Evolutionary conservation across 768 basidiomycete genomes (phyloP).

Genomic region (Tylopilus subfusipes): DNA sequence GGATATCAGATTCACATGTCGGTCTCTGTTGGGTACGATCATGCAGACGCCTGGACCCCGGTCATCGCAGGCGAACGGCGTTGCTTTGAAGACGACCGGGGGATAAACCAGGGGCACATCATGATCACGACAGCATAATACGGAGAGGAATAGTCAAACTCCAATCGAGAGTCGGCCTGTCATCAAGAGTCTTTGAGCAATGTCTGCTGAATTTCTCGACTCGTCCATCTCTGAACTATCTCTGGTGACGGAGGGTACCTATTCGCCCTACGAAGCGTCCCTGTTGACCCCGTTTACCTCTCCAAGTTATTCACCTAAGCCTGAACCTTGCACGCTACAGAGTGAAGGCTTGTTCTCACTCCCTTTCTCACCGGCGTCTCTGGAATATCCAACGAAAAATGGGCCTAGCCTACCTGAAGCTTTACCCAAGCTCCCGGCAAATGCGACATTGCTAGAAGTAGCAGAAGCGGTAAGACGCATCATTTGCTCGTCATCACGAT

Average conservation of each 20-base stretch:
- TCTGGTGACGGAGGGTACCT: not conserved
- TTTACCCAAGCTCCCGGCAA: conserved; percentile 23
- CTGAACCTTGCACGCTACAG: not conserved
- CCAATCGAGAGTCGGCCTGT: not conserved
- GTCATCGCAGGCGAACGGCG: not conserved
- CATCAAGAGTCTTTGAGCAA: not conserved
- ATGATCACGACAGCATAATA: not conserved
- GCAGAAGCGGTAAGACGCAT: conserved; percentile 23
- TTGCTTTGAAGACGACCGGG: no score
- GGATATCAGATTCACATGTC: not conserved
- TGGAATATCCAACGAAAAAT: conserved; percentile 19
- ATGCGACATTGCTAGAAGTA: conserved; percentile 18
- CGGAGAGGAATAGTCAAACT: not conserved
- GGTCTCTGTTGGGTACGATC: not conserved
- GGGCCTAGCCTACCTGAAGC: conserved; percentile 16
- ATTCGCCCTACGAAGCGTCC: conserved; percentile 6
- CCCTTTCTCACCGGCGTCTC: conserved; percentile 18
- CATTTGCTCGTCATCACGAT: not conserved
- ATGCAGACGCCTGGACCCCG: not conserved
- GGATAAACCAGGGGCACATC: no score
- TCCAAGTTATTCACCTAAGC: not conserved
- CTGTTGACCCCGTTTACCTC: conserved; percentile 13
- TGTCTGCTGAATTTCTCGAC: conserved; percentile 1
- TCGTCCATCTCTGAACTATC: conserved; percentile 5
- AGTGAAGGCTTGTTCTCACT: conserved; percentile 6